A percentile compares a stretch with the other conserved stretches of the same genome.
These are phyloP conservation scores for Claviceps digitariae DNA, from an alignment of 2,329 filamentous ascomycete species.

Conservation along the genomic window DNA sequence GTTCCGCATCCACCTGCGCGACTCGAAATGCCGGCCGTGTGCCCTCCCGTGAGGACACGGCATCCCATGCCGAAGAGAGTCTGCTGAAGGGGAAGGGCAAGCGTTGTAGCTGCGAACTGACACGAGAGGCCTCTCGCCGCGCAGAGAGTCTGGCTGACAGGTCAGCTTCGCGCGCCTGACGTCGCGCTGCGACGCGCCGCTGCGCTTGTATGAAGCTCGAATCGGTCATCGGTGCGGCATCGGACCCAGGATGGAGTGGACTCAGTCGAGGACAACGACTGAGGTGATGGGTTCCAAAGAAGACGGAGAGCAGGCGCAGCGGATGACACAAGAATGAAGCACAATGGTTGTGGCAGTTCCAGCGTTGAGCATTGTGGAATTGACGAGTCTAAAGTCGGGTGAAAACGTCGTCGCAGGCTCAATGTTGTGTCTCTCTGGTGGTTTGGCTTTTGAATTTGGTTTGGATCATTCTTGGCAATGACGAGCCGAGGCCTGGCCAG, in stretches of 20 bases:
- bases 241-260: conserved; percentile 2
- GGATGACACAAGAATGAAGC: neutral
- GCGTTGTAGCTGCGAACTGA: conserved; percentile 39
- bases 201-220: conserved; percentile 78
- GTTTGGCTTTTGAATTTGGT: neutral
- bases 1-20: conserved; percentile 88
- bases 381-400: neutral
- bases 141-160: conserved; percentile 41
- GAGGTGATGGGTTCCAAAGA: no score
- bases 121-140: conserved; percentile 37
- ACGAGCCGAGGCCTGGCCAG: no score
- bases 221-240: conserved; percentile 32
- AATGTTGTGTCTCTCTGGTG: neutral
- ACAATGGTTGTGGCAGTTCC: neutral
- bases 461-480: no score
- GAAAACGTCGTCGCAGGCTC: neutral
- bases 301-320: neutral
- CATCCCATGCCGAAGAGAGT: conserved; percentile 52
- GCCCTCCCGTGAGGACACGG: conserved; percentile 59
- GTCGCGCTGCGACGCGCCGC: conserved; percentile 69
- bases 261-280: neutral
- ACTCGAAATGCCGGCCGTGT: conserved; percentile 81
- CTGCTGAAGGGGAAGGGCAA: conserved; percentile 51
- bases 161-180: conserved; percentile 59
- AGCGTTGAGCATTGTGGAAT: neutral